Base-by-base conservation (phyloP, 768 basidiomycete species). In the Chalciporus piperatus region DNA sequence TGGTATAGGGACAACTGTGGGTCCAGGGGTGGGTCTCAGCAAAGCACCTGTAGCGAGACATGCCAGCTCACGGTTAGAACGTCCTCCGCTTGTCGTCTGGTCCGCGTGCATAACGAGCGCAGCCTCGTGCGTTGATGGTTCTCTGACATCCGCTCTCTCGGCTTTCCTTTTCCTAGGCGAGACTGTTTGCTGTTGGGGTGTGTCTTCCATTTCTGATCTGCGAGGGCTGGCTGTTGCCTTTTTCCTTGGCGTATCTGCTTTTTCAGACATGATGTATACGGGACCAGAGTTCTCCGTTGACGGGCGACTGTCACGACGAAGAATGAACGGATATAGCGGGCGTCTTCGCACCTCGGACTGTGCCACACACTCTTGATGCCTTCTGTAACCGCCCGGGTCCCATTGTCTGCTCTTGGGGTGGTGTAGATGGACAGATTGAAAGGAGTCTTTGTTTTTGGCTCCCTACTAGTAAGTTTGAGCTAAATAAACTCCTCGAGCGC, bases 121-220 rank as follows among this genome's bases (percentile, higher is more conserved):
- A 33, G 27, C 49, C 22, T 57, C 50, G 48, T 63, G 55, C 47
- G 41, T 22, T 44, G 55, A 45, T 16, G 42, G 46, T n/a, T 42
- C 56, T 19, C 57, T 55, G 48, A 51, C 53, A 32, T 43, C 47
- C 33, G 48, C 45, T 39, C 44, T 55, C 37, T 63, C 45, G 25
- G 62, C 42, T 52, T 67, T 68, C 55, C 67, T 67, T 56, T 68
- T 68, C 56, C 53, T 70, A 27, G 56, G 42, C 9, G 56, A 45
- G 45, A 43, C 45, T 44, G 48, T 22, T 23, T 30, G 52, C 40
- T 39, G 47, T 28, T 54, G 41, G 27, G 55, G 48, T 37, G 37
- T 45, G 48, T 57, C 60, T 51, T 56, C 52, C 40, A 46, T 52
- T 39, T 63, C 63, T 54, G 46, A 47, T 50, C 25, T 54, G 38